Evolutionary conservation across 2,329 filamentous ascomycete species (phyloP).

Genomic region (Aspergillus puulaauensis): DNA sequence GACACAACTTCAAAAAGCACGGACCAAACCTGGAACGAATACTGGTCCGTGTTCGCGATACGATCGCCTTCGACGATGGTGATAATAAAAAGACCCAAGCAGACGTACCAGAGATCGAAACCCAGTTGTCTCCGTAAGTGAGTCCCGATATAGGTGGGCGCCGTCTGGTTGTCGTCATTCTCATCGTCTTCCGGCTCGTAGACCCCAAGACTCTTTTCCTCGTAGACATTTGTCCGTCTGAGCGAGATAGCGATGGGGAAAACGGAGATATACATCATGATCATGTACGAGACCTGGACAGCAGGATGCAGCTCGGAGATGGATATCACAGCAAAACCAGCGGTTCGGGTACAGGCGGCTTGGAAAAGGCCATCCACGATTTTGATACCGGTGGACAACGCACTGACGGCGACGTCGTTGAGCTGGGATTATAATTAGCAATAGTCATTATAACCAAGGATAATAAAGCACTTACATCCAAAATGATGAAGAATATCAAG

Average conservation of each 20-base stretch:
- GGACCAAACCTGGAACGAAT: conserved; percentile 64
- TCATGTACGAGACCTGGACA: conserved; percentile 90
- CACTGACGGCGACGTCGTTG: conserved; percentile 66
- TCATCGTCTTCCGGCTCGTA: conserved; percentile 60
- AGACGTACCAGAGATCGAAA: conserved; percentile 97
- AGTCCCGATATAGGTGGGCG: conserved; percentile 81
- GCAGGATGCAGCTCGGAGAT: conserved; percentile 77
- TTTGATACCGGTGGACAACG: conserved; percentile 69
- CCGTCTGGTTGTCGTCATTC: conserved; percentile 53
- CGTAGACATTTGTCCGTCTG: conserved; percentile 91
- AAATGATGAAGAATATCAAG: conserved; percentile 84
- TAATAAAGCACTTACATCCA: conserved; percentile 58
- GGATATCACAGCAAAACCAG: conserved; percentile 81
- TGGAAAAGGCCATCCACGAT: conserved; percentile 88
- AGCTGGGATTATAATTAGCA: conserved; percentile 33
- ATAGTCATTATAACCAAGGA: background rate
- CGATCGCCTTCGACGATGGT: conserved; percentile 78
- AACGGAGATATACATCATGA: conserved; percentile 99
- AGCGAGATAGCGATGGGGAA: conserved; percentile 95
- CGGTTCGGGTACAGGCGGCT: conserved; percentile 82
- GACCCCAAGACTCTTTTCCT: conserved; percentile 74
- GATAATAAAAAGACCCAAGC: conserved; percentile 89
- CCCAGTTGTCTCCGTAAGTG: conserved; percentile 92
- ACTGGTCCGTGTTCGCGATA: conserved; percentile 61
- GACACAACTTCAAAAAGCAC: conserved; percentile 83